Base-by-base conservation (phyloP, 1,139 yeast species). In the Saccharomyces hybrid region DNA sequence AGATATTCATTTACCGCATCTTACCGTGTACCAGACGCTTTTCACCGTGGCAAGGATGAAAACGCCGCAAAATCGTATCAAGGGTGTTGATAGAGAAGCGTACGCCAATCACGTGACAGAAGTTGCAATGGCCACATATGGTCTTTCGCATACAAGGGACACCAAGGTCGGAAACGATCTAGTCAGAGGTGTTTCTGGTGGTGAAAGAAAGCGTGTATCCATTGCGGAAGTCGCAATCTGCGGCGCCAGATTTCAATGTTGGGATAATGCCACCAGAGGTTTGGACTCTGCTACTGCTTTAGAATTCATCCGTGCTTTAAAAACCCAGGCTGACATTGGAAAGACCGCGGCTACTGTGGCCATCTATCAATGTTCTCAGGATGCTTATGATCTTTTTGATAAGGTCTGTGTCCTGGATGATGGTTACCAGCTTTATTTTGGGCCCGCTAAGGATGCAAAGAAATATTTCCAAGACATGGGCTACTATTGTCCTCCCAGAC, bases 111-210 rank as follows among this genome's bases (percentile, higher is more conserved):
- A 83, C 65, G 71, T 83, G 74, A 76, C 89, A 3, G 81, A 81
- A 46, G 86, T 85, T 23, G 76, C 77, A 57, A 83, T 84, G 88
- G 88, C 91, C 20, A 82, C 84, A 25, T 85, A 80, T 65, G 91
- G 91, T 60, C 71, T 85, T 41, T 72, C 80, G 5, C 91, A 85
- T 66, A 84, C 89, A 20, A 75, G 77, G 59, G 76, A 83, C 67
- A 84, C 91, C 51, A 78, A 78, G 62, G 90, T 83, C 47, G 90
- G 89, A 59, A 77, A 77, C 61, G 88, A 84, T 60, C 74, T 79
- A 56, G 79, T 85, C 46, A 78, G 91, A 64, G 93, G 93, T 70
- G 88, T 85, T 42, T 85, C 91, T 48, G 95, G 93, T 65, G 93
- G 93, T 73, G 91, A 85, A 71, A 77, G 91, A 64, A 85, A 85